Conservation (phyloP, 208 protist species). For the Leishmania lainsoni region DNA sequence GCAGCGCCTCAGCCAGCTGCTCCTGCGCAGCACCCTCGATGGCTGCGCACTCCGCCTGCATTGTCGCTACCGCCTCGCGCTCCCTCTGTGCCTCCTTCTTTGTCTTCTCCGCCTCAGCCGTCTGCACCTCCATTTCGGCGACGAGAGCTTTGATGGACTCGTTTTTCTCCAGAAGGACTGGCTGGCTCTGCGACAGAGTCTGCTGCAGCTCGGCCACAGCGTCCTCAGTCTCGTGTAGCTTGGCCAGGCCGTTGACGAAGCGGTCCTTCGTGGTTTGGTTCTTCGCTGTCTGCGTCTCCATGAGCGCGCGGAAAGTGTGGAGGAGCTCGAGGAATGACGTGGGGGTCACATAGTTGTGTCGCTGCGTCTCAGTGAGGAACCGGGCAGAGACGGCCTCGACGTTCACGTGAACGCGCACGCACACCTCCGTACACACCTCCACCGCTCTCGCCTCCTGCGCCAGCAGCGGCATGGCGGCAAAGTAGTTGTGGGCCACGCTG, state of each 20-base stretch:
- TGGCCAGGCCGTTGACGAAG: conserved; percentile 95
- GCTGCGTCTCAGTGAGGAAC: conserved; percentile 92
- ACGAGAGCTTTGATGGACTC: conserved; percentile 95
- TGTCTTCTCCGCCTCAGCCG: conserved; percentile 93
- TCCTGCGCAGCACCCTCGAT: conserved; percentile 96
- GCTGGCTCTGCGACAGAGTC: conserved; percentile 95
- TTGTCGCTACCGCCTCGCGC: conserved; percentile 89
- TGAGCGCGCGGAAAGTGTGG: conserved; percentile 86
- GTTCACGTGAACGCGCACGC: conserved; percentile 94
- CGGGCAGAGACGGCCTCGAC: conserved; percentile 89
- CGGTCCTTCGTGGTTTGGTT: conserved; percentile 84
- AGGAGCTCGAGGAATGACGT: conserved; percentile 98
- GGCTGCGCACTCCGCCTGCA: conserved; percentile 92
- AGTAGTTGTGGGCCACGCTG: conserved; percentile 93
- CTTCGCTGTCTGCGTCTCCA: conserved; percentile 82
- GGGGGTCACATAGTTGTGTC: conserved; percentile 99
- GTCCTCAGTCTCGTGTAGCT: conserved; percentile 93
- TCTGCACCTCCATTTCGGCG: conserved; percentile 93
- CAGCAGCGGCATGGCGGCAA: conserved; percentile 54
- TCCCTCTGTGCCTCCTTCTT: conserved; percentile 91
- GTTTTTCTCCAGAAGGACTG: conserved; percentile 94
- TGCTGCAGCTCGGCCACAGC: conserved; percentile 94
- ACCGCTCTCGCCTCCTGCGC: conserved; percentile 41
- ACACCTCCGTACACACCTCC: conserved; percentile 88
- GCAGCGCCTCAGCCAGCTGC: conserved; percentile 96